phyloP scores from a whole-genome alignment of 129 eudicot genomes.

The Apium graveolens region DNA sequence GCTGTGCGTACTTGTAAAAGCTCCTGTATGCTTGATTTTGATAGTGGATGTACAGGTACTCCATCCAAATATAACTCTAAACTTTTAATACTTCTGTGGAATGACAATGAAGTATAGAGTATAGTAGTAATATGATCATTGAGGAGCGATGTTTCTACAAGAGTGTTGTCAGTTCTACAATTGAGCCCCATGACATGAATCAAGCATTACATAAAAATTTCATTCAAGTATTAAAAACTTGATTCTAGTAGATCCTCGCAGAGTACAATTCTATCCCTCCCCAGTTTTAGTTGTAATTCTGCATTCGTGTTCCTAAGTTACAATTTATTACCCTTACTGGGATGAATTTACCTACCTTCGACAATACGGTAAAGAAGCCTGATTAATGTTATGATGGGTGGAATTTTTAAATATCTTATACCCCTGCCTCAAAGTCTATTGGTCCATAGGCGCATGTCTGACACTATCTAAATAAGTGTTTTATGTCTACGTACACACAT shows the following conservation, averaged over 20 bases:
- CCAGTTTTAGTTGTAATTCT: not conserved
- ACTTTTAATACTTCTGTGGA: not conserved
- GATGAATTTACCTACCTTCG: no score
- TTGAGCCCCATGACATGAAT: not conserved
- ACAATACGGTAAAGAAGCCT: no score
- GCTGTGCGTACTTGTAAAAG: constrained; percentile 22
- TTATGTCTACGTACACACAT: not conserved
- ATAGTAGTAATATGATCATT: not conserved
- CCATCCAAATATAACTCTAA: not conserved
- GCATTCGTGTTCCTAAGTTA: not conserved
- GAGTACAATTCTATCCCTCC: not conserved
- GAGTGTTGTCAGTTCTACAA: not conserved
- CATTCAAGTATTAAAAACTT: not conserved
- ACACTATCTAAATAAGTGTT: not conserved
- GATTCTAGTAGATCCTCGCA: not conserved
- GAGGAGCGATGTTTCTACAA: not conserved
- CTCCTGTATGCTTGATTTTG: constrained; percentile 25
- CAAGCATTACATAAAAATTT: not conserved
- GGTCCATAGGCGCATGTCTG: not conserved
- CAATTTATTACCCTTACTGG: not conserved
- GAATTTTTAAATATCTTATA: not conserved
- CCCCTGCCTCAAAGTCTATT: not conserved
- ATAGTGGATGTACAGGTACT: constrained; percentile 31
- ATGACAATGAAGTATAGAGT: not conserved
- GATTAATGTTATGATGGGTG: not conserved